A percentile compares a stretch with the other conserved stretches of the same genome.
Conservation (phyloP, 108 stramenopile species). For the Pseudonitzschia delicatissima region DNA sequence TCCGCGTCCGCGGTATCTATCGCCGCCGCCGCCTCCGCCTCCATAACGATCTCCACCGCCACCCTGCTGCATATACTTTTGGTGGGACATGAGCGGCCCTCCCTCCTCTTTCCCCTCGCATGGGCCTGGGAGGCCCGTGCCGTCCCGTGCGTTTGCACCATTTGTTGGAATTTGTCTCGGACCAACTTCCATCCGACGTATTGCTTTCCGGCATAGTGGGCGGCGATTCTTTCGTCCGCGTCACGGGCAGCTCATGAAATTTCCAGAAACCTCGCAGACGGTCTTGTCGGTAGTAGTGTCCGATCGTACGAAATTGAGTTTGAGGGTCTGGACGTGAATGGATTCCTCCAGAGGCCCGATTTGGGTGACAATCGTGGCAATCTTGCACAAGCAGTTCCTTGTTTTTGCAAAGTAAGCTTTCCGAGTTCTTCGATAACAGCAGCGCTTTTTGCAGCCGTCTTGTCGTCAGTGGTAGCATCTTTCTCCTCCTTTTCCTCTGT, state of each 20-base stretch:
- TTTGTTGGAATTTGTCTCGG: constrained; percentile 80
- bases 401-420: constrained; percentile 48
- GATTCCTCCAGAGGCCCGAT: constrained; percentile 61
- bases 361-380: constrained; percentile 48
- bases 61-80: constrained; percentile 22
- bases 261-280: constrained; percentile 88
- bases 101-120: constrained; percentile 6
- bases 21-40: constrained; percentile 18
- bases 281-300: constrained; percentile 85
- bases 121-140: constrained; percentile 48
- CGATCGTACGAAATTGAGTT: constrained; percentile 72
- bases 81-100: constrained; percentile 17
- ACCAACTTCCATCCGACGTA: constrained; percentile 91
- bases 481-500: constrained; percentile 20
- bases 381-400: constrained; percentile 43
- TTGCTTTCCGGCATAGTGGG: constrained; percentile 91
- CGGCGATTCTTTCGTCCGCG: constrained; percentile 90
- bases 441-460: constrained; percentile 2
- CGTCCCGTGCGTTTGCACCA: constrained; percentile 64
- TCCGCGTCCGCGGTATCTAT: constrained; percentile 34
- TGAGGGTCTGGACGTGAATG: constrained; percentile 53
- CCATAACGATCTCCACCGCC: constrained; percentile 24
- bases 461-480: constrained; percentile 2
- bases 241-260: constrained; percentile 88
- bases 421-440: constrained; percentile 31